Conservation (phyloP, 495 filamentous ascomycete species). For the Penicillium malachiteum region DNA sequence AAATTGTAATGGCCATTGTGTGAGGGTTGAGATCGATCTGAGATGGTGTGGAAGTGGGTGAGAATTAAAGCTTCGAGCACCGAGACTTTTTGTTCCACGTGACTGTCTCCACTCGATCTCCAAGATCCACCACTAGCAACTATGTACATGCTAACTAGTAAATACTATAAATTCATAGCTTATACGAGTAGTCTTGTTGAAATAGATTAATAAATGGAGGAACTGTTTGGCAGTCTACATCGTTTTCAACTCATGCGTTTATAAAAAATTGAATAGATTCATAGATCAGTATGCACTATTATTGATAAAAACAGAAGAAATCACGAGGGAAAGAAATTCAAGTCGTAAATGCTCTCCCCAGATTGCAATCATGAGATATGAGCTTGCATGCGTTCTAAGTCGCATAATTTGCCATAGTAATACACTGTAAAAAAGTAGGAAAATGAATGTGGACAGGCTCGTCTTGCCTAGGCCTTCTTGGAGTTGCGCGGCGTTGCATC, state of each 20-base stretch:
- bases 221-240: neutral
- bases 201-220: too few relatives aligned
- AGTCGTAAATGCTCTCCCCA: too few relatives aligned
- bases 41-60: neutral
- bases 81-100: slow-evolving; percentile 25
- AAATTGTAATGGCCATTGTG: slow-evolving; percentile 77
- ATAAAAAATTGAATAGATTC: neutral
- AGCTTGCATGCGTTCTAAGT: neutral
- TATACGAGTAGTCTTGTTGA: too few relatives aligned
- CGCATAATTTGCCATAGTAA: slow-evolving; percentile 10
- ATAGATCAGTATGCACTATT: too few relatives aligned
- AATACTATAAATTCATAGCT: neutral
- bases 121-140: neutral
- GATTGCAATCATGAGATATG: too few relatives aligned
- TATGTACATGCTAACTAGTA: neutral
- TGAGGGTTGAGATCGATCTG: slow-evolving; percentile 1
- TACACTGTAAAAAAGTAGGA: slow-evolving; percentile 12
- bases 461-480: slow-evolving; percentile 29
- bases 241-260: neutral
- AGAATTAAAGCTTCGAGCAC: slow-evolving; percentile 7
- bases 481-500: slow-evolving; percentile 35
- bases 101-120: slow-evolving; percentile 11
- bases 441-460: neutral
- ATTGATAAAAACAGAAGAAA: too few relatives aligned
- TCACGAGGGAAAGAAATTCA: too few relatives aligned